Conservation (phyloP, 495 filamentous ascomycete species). For the Pseudevernia furfuracea region DNA sequence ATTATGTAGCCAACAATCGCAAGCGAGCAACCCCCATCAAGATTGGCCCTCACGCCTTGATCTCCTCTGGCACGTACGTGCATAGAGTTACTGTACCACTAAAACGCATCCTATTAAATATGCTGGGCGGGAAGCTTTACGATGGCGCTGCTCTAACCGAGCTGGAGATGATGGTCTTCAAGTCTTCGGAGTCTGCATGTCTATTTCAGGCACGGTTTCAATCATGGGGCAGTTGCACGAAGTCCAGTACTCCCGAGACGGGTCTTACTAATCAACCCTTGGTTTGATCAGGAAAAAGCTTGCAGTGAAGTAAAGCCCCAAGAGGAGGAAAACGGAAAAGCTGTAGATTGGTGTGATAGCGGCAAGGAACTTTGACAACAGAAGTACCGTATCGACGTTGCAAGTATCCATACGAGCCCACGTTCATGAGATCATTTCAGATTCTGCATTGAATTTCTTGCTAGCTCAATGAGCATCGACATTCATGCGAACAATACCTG, state of each 20-base stretch:
- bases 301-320: background rate
- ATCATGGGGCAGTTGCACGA: background rate
- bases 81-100: constrained; percentile 36
- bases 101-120: too few species aligned
- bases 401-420: constrained; percentile 36
- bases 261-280: background rate
- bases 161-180: constrained; percentile 40
- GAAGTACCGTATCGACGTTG: constrained; percentile 35
- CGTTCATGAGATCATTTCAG: constrained; percentile 40
- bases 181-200: background rate
- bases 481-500: constrained; percentile 35
- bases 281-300: background rate
- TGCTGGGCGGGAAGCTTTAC: constrained; percentile 48
- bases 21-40: constrained; percentile 36
- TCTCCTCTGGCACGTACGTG: constrained; percentile 35
- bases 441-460: constrained; percentile 32
- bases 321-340: constrained; percentile 40
- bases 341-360: constrained; percentile 33
- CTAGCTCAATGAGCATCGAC: constrained; percentile 38
- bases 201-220: background rate
- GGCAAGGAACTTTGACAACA: constrained; percentile 22
- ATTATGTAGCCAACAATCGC: constrained; percentile 36
- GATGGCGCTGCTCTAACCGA: constrained; percentile 41
- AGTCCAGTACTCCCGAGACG: background rate
- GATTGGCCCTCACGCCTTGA: constrained; percentile 38